A percentile compares a stretch with the other conserved stretches of the same genome.
Conservation (phyloP, 768 basidiomycete genomes). For the Podaxis mareebaensis region DNA sequence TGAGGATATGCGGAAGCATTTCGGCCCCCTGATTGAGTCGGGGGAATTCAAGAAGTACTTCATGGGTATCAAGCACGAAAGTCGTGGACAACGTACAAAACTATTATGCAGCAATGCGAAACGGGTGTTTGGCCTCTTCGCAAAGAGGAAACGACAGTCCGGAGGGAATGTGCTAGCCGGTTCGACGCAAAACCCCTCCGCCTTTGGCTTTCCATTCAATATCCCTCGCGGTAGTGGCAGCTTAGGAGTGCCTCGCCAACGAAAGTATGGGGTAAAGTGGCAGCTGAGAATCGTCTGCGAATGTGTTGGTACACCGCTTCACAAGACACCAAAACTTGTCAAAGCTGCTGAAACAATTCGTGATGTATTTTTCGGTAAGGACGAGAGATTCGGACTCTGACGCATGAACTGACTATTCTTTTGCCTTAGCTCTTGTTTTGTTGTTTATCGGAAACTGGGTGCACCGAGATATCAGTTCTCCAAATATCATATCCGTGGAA, state of each 20-base stretch:
- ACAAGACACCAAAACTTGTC: not conserved
- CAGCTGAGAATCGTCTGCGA: not conserved
- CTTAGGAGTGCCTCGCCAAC: not conserved
- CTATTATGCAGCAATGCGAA: no score
- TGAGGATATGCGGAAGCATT: not conserved
- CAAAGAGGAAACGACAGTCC: no score
- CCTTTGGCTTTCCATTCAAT: not conserved
- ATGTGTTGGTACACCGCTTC: not conserved
- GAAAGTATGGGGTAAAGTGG: not conserved
- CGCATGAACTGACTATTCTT: not conserved
- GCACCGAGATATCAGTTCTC: conserved; percentile 14
- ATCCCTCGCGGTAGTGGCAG: not conserved
- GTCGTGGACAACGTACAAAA: no score
- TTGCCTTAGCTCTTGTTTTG: not conserved
- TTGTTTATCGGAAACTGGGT: conserved; percentile 15
- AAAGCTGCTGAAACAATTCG: not conserved
- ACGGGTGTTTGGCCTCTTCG: no score
- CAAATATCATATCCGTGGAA: conserved; percentile 11
- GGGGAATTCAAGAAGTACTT: conserved; percentile 3
- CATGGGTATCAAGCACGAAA: not conserved
- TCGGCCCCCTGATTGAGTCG: not conserved
- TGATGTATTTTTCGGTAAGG: not conserved
- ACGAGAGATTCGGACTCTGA: not conserved
- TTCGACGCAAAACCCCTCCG: not conserved
- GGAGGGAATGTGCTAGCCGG: not conserved